Evolutionary conservation across 2,329 filamentous ascomycete genomes (phyloP).

Genomic region (Dactylellina drechsleri): DNA sequence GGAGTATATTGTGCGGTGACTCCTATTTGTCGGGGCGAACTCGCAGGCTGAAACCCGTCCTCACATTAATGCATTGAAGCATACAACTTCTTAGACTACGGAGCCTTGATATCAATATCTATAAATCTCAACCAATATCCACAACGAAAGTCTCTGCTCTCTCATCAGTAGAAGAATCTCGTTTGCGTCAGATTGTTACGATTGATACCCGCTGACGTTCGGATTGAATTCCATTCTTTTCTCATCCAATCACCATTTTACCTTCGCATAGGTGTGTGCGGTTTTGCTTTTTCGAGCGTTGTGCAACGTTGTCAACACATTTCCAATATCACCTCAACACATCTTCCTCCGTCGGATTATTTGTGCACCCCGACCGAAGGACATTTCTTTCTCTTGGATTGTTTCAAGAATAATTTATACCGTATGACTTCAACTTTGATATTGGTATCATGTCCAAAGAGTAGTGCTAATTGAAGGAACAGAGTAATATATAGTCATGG

Average conservation of each 20-base stretch:
- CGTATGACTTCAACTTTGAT: no score
- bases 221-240: neutral
- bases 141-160: neutral
- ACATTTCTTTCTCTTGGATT: neutral
- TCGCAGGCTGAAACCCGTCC: conserved; percentile 26
- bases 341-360: neutral
- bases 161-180: no score
- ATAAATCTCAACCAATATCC: neutral
- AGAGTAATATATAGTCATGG: conserved; percentile 6
- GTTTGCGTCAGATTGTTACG: no score
- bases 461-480: neutral
- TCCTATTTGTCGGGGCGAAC: conserved; percentile 33
- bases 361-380: neutral
- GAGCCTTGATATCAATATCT: neutral
- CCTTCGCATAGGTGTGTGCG: no score
- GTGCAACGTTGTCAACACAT: conserved; percentile 15
- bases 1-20: conserved; percentile 19
- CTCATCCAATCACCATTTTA: no score
- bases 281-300: neutral
- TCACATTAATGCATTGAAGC: no score
- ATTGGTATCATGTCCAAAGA: no score
- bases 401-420: no score
- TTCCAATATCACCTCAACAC: conserved; percentile 1
- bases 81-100: no score
- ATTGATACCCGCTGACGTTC: neutral